Evolutionary conservation across 108 stramenopile genomes (phyloP).

Genomic region (Fragilaria crotonensis): DNA sequence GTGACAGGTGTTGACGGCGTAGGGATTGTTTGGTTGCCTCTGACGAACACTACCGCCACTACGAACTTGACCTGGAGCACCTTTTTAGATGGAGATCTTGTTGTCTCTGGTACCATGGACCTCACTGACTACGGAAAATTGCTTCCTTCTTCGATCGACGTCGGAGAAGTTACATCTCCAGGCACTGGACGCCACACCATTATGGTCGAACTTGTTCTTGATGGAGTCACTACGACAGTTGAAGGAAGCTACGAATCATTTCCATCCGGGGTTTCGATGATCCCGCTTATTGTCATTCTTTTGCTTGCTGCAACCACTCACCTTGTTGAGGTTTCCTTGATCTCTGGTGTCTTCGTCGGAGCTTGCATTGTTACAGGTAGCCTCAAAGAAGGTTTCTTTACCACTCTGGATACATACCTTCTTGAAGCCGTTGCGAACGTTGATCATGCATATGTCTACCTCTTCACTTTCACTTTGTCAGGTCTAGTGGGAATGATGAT

Average conservation of each 20-base stretch:
- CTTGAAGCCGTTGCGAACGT: too few relatives aligned
- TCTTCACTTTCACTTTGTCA: too few relatives aligned
- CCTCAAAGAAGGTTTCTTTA: too few relatives aligned
- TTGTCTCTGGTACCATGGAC: slow-evolving; percentile 5
- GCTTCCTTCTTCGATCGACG: slow-evolving; percentile 14
- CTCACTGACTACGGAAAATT: slow-evolving; percentile 10
- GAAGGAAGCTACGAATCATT: slow-evolving; percentile 27
- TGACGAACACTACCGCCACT: neutral
- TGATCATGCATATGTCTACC: too few relatives aligned
- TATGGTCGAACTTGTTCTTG: slow-evolving; percentile 9
- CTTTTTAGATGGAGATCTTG: slow-evolving; percentile 13
- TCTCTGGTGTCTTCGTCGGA: too few relatives aligned
- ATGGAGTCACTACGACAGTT: neutral
- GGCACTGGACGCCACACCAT: slow-evolving; percentile 7
- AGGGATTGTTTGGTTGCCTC: too few relatives aligned
- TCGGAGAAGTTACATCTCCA: slow-evolving; percentile 9
- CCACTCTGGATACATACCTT: too few relatives aligned
- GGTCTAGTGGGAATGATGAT: too few relatives aligned
- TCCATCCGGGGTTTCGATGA: slow-evolving; percentile 31
- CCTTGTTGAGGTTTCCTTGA: too few relatives aligned
- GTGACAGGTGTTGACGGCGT: too few relatives aligned
- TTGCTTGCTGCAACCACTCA: slow-evolving; percentile 31
- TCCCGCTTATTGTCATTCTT: slow-evolving; percentile 36
- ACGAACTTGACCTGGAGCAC: slow-evolving; percentile 10
- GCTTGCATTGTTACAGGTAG: too few relatives aligned